Evolutionary conservation across 306 rosid species (phyloP), one percentile per base, ranked within the genome.

Genomic region (Cercis canadensis): DNA sequence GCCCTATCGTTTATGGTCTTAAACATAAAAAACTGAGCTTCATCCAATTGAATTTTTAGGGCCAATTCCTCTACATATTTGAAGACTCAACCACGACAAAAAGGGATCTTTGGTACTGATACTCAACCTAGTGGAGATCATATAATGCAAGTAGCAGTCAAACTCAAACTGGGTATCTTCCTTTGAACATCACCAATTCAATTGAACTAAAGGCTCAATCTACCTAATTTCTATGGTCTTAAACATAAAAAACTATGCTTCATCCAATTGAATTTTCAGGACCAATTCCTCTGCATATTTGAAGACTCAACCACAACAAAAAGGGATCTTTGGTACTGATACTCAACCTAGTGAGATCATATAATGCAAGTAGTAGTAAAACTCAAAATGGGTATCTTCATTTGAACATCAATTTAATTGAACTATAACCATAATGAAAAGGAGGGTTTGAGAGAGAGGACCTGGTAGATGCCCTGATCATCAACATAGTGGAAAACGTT

Each of bases 401-500:
- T 11, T 17, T 12, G 34, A 0, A 7, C 32, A 17, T 21, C 18
- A 37, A 19, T 40, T 6, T 34, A 11, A 17, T 37, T 37, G 1
- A 24, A 24, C 10, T 2, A 37, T 24, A 24, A 24, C 43, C 5
- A 41, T 3, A 21, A 49, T 11, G 37, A 9, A 12, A 10, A 47
- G 31, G 49, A 17, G 10, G 10, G 46, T 11, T 9, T 15, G 16
- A 57, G 45, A 73, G 50, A 4, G 24, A 4, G 17, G 2, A 91
- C 97, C 92, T 81, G 80, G 75, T 57, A 83, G 49, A 19, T 59
- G 65, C 86, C 92, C 40, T 71, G 85, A 53, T 43, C 57, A 66
- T 87, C 93, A 33, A 87, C 78, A 57, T 80, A 84, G 75, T 89
- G 93, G 75, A 73, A 49, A 68, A 89, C 43, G 54, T 11, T 81